Conservation (phyloP, 2,329 filamentous ascomycete species). For the Alternaria sp. region DNA sequence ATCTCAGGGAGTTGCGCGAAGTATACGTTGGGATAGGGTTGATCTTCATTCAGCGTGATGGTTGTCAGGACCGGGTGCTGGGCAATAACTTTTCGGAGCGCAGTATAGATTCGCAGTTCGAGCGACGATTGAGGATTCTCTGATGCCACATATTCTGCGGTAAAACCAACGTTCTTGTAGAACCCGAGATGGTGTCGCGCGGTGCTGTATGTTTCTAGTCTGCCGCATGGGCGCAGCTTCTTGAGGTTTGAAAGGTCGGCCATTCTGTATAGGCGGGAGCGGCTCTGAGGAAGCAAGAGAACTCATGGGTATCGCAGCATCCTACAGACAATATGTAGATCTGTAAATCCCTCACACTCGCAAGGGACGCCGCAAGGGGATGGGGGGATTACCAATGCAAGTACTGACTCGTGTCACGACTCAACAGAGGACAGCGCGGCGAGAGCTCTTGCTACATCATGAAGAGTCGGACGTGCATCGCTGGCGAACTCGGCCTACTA, state of each 20-base stretch:
- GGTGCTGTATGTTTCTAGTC: constrained; percentile 54
- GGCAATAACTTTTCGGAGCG: constrained; percentile 44
- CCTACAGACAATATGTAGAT: background rate
- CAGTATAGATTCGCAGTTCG: constrained; percentile 46
- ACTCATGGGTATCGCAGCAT: background rate
- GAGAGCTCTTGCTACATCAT: background rate
- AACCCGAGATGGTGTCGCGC: constrained; percentile 51
- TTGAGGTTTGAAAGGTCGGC: constrained; percentile 8
- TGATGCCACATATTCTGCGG: constrained; percentile 36
- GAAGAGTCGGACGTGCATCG: background rate
- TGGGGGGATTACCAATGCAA: background rate
- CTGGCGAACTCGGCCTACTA: background rate
- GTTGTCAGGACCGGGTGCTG: constrained; percentile 54
- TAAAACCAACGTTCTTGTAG: constrained; percentile 54
- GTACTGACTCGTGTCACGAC: background rate
- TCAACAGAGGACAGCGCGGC: background rate
- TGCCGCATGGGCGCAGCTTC: constrained; percentile 35
- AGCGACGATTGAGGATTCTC: constrained; percentile 3
- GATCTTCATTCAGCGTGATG: constrained; percentile 50
- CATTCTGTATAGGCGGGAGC: background rate
- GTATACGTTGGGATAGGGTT: constrained; percentile 48
- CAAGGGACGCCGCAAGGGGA: background rate
- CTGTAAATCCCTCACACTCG: background rate
- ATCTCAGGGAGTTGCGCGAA: constrained; percentile 55
- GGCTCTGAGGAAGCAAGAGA: background rate